Evolutionary conservation across 2,329 filamentous ascomycete species (phyloP), one percentile per base, ranked within the genome.

Genomic region (Mycosphaerella sp.): DNA sequence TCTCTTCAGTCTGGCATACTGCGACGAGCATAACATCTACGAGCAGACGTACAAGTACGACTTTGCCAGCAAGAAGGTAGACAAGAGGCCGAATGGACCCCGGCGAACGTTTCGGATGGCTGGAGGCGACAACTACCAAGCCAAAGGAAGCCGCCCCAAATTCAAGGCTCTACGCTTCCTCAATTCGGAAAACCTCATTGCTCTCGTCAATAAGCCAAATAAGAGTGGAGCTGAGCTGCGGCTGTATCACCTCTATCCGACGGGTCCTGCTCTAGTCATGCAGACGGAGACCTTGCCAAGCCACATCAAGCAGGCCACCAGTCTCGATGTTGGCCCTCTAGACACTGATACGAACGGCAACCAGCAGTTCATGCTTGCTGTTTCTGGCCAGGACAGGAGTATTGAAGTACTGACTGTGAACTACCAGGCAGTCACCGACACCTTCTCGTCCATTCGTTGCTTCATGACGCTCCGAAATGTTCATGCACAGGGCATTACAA

Each of bases 351-450:
- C 78, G 1, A 74, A 82, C 48, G 81, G 80, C 49, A 83, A 86
- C 55, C 81, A 84, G 45, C 89, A 96, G 71, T 86, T 89, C 60
- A 80, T 86, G 45, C 78, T 95, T 60, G 91, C 90, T 6, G 82
- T 95, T 11, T 87, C 87, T 2, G 86, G 85, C 7, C 86, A 87
- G 63, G 87, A 95, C 69, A 83, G 84, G 56, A 89, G 88, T 9
- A 84, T 95, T 60, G 82, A 81, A 4, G 74, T 95, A 29, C 86
- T 85, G 70, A 91, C 88, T 0, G 74, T 95, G 54, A 86, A 95
- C 60, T 87, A 89, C 67, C 68, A 87, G 64, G 70, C 73, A 6
- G 65, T 67, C 3, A 70, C 69, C 2, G 74, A 73, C 56, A 74
- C 70, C 2, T 73, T 78, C 60, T 72, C 74, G 40, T 69, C 71